Percentiles rank a stretch among this genome's conserved stretches.
Conservation (phyloP, 345 rosid species). For the Populus tremula region DNA sequence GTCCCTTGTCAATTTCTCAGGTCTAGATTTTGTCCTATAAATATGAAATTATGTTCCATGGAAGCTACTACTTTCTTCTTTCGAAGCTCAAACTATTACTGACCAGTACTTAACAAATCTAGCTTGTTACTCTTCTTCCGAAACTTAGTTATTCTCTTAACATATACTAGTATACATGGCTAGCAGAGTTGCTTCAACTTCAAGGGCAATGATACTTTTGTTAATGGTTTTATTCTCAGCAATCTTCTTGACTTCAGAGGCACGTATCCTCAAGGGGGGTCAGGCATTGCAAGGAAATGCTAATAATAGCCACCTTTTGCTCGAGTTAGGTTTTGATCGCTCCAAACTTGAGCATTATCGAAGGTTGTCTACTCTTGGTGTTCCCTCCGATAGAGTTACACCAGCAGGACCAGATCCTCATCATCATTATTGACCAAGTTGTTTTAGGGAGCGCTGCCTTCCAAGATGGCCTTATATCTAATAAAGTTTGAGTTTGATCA, state of each 20-base stretch:
- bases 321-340: conserved; percentile 21
- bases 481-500: not conserved
- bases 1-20: not conserved
- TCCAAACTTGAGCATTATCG: conserved; percentile 2
- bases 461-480: not conserved
- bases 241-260: not conserved
- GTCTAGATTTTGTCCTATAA: not conserved
- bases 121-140: not conserved
- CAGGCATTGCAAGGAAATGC: conserved; percentile 1
- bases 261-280: conserved; percentile 9
- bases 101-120: not conserved
- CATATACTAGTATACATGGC: not conserved
- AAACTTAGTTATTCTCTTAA: not conserved
- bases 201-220: not conserved
- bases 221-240: not conserved
- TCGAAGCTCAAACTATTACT: not conserved
- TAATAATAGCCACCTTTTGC: conserved; percentile 3
- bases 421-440: conserved; percentile 14
- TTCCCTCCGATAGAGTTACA: not conserved
- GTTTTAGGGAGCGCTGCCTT: not conserved
- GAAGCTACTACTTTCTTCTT: not conserved
- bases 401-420: conserved; percentile 38
- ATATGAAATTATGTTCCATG: not conserved
- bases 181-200: not conserved
- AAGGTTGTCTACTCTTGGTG: not conserved